Base-by-base conservation (phyloP, 2,329 filamentous ascomycete species). In the Passalora sequoiae region DNA sequence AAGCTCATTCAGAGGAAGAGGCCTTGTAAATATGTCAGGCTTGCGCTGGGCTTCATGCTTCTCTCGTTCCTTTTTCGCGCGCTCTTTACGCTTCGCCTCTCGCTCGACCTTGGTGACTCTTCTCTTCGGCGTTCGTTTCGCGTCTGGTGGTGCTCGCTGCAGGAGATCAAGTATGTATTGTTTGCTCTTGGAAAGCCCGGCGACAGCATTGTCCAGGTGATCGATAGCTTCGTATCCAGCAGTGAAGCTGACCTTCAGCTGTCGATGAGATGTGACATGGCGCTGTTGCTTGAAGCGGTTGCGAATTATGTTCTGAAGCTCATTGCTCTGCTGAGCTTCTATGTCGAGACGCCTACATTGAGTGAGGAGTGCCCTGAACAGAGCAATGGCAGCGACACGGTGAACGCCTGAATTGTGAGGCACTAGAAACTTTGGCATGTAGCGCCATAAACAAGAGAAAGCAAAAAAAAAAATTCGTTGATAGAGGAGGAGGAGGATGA, bases 351-450 rank as follows among this genome's bases (percentile, higher is more conserved):
- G n/a, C 32, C 33, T 41, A 49, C 41, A 47, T 65, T 78, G 74
- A 49, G 72, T 72, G 40, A 88, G 67, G 43, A 91, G 76, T 25
- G 83, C 80, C 50, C 82, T 76, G 67, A 83, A 89, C 37, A 91
- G 78, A 38, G 84, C 82, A 50, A 86, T 74, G 60, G 78, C 81
- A 61, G 75, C 74, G 63, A 71, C 61, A 47, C 75, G 69, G 63
- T 79, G 75, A 46, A 66, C 64, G 54, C 68, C 66, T 44, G 69
- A 72, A 53, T 65, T 63, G 51, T 66, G 69, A 48, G 73, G 72
- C 17, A 48, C 40, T 13, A 55, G 43, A 28, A 49, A 50, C 24
- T 30, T 49, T 35, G 52, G 52, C 52, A 55, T 54, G 32, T 39
- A 49, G 43, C 19, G 33, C 33, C 33, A 36, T 36, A n/a, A 20